A percentile compares a stretch with the other conserved stretches of the same genome.
phyloP scores from a whole-genome alignment of 1,139 yeast genomes.

The Saccharomyces hybrid region DNA sequence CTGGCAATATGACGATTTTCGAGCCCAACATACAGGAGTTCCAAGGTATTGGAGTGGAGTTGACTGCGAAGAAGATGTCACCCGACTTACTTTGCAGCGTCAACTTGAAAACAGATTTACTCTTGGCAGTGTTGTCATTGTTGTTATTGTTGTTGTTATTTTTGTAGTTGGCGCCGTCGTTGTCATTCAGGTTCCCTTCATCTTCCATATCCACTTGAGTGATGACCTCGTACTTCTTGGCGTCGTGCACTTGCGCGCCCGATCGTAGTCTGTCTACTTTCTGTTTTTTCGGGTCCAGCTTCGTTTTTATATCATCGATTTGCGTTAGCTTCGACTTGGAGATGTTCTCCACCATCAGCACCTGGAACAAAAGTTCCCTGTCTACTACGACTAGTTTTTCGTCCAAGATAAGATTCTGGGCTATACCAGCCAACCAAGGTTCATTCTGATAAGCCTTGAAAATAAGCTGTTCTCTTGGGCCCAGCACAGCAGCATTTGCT shows the following conservation, averaged over 20 bases:
- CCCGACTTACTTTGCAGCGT: conserved; percentile 36
- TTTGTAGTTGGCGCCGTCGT: conserved; percentile 8
- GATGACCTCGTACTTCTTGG: conserved; percentile 11
- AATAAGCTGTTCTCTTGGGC: conserved; percentile 14
- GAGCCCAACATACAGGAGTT: conserved; percentile 27
- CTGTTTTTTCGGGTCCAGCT: conserved; percentile 27
- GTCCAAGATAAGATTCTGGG: conserved; percentile 12
- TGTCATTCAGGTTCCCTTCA: conserved; percentile 17
- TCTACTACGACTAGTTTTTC: conserved; percentile 16
- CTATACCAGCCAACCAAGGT: conserved; percentile 17
- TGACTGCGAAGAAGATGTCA: conserved; percentile 34
- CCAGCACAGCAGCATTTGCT: conserved; percentile 1
- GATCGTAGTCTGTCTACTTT: conserved; percentile 25
- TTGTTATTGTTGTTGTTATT: conserved; percentile 13
- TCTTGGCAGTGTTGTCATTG: conserved; percentile 6
- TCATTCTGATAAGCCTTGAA: conserved; percentile 19
- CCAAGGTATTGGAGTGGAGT: conserved; percentile 26
- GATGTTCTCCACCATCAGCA: conserved; percentile 35
- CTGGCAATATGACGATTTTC: conserved; percentile 23
- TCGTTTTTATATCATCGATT: conserved; percentile 31
- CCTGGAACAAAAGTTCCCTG: conserved; percentile 34
- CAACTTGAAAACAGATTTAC: conserved; percentile 29
- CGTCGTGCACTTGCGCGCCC: conserved; percentile 5
- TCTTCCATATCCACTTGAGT: conserved; percentile 22
- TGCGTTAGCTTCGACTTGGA: conserved; percentile 32